A percentile compares a stretch with the other conserved stretches of the same genome.
Conservation (phyloP, 768 basidiomycete genomes). For the Cyclocybe cylindracea region DNA sequence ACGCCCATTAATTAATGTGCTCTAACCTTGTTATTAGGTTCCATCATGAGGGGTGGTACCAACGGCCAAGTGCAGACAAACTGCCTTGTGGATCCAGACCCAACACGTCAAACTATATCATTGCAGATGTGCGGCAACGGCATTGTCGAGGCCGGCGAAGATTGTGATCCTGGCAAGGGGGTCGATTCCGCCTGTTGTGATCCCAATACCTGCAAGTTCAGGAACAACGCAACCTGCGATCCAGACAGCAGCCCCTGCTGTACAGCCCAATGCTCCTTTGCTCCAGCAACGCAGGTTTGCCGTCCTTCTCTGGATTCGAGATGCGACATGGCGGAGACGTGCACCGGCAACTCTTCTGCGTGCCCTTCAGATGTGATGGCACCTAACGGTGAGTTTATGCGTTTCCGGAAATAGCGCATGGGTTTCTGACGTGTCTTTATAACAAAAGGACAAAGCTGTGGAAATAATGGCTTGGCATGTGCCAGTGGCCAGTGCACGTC, state of each 20-base stretch:
- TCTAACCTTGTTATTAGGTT: conserved; percentile 41
- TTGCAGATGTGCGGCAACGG: conserved; percentile 83
- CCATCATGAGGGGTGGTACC: conserved; percentile 54
- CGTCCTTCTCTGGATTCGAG: conserved; percentile 60
- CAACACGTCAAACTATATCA: conserved; percentile 46
- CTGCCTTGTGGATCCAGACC: conserved; percentile 67
- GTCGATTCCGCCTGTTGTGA: conserved; percentile 72
- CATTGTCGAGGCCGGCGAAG: conserved; percentile 80
- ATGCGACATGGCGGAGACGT: conserved; percentile 76
- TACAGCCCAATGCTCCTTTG: conserved; percentile 66
- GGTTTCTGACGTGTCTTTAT: conserved; percentile 14
- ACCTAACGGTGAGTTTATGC: conserved; percentile 51
- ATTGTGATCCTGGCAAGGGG: conserved; percentile 80
- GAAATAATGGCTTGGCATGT: conserved; percentile 62
- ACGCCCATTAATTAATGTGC: conserved; percentile 4
- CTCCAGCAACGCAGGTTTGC: conserved; percentile 69
- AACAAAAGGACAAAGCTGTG: conserved; percentile 62
- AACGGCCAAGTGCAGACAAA: conserved; percentile 53
- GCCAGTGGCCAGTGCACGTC: conserved; percentile 83
- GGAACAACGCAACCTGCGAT: conserved; percentile 71
- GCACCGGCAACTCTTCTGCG: conserved; percentile 70
- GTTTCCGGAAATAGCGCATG: conserved; percentile 3
- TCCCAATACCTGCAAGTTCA: conserved; percentile 73
- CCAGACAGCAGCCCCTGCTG: conserved; percentile 79
- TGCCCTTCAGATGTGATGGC: conserved; percentile 69